Base-by-base conservation (phyloP, 257 asterid genomes). In the Voacanga thouarsii region DNA sequence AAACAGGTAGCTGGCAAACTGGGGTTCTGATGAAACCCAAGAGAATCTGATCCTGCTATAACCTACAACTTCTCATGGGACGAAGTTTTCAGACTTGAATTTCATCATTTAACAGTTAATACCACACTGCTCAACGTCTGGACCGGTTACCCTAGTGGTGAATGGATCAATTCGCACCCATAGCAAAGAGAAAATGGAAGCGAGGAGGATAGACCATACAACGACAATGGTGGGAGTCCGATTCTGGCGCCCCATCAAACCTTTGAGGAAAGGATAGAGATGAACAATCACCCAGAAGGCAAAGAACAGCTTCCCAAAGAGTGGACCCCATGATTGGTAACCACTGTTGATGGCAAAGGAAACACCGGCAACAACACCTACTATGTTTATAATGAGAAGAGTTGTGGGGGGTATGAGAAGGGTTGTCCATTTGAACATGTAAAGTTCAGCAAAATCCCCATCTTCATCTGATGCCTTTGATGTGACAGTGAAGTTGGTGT, bases 251-350 rank as follows among this genome's bases (percentile, higher is more conserved):
- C 99, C 99, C 99, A 92, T 94, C 49, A 94, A 90, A 90, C 98
- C 98, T 84, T 94, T 94, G 57, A 94, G 93, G 93, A 94, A 94
- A 71, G 98, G 97, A 82, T 94, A 94, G 53, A 94, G 90, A 87
- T 94, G 98, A 41, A 94, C 97, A 66, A 94, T 94, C 91, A 94
- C 98, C 98, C 98, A 93, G 84, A 94, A 94, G 72, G 98, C 94
- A 71, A 92, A 94, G 91, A 94, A 94, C 45, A 94, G 67, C 81
- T 94, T 94, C 24, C 99, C 99, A 10, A 94, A 94, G 84, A 94
- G 91, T 0, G 97, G 99, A 43, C 99, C 97, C 99, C 99, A 94
- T 3, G 99, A 90, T 63, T 94, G 97, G 88, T 94, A 92, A 21
- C 99, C 99, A 55, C 97, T 94, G 85, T 94, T 94, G 79, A 94